Conservation (phyloP, 345 rosid genomes). For the Populus pruinosa region DNA sequence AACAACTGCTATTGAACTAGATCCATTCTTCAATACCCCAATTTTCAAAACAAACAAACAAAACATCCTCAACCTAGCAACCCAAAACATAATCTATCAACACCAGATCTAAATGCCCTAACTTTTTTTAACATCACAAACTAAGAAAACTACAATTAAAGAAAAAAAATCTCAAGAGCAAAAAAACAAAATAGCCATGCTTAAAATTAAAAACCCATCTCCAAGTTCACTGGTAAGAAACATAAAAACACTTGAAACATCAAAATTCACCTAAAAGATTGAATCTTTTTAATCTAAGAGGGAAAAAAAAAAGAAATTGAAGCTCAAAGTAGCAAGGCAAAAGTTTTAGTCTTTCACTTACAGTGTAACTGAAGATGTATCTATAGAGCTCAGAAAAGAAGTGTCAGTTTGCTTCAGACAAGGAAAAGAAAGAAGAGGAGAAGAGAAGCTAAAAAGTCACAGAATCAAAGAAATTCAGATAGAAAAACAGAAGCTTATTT, state of each 20-base stretch:
- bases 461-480: slow-evolving; percentile 19
- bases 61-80: slow-evolving; percentile 13
- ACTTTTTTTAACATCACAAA: slow-evolving; percentile 13
- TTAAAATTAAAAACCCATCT: slow-evolving; percentile 11
- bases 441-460: slow-evolving; percentile 41
- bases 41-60: slow-evolving; percentile 9
- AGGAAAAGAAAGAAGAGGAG: slow-evolving; percentile 31
- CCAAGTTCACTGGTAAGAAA: slow-evolving; percentile 22
- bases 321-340: background rate
- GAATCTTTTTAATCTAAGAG: slow-evolving; percentile 9
- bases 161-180: slow-evolving; percentile 12
- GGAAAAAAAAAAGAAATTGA: background rate
- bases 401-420: slow-evolving; percentile 28
- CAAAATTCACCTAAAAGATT: slow-evolving; percentile 11
- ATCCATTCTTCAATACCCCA: slow-evolving; percentile 19
- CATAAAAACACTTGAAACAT: slow-evolving; percentile 6
- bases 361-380: slow-evolving; percentile 20
- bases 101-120: slow-evolving; percentile 32
- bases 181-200: slow-evolving; percentile 2
- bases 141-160: background rate
- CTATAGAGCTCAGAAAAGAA: slow-evolving; percentile 4
- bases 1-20: slow-evolving; percentile 12
- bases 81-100: slow-evolving; percentile 17
- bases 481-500: slow-evolving; percentile 8
- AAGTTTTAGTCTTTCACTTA: slow-evolving; percentile 36